Evolutionary conservation across 2,329 filamentous ascomycete species (phyloP).

Genomic region (Xylaria multiplex): DNA sequence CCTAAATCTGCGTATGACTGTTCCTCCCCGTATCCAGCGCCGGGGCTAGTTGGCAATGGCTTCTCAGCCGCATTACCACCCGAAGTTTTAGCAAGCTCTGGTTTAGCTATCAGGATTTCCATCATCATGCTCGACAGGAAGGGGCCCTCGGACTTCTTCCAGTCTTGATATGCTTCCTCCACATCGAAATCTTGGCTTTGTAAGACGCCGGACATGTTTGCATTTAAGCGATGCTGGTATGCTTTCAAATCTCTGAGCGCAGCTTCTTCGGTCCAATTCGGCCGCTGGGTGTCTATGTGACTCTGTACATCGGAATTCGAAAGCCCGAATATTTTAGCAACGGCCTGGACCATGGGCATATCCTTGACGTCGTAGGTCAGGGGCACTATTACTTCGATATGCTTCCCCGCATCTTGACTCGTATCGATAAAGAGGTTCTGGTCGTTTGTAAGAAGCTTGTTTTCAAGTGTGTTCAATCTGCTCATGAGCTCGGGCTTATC

Average conservation of each 20-base stretch:
- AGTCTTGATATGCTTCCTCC: constrained; percentile 86
- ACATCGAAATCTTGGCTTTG: constrained; percentile 87
- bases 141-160: constrained; percentile 89
- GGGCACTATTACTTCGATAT: constrained; percentile 83
- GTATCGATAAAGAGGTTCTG: constrained; percentile 80
- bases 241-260: constrained; percentile 91
- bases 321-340: constrained; percentile 86
- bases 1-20: constrained; percentile 64
- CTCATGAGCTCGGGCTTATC: constrained; percentile 86
- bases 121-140: constrained; percentile 94
- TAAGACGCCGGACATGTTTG: constrained; percentile 80
- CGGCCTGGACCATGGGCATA: constrained; percentile 91
- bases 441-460: constrained; percentile 92
- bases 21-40: constrained; percentile 60
- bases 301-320: constrained; percentile 82
- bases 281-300: constrained; percentile 84
- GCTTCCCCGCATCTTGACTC: constrained; percentile 68
- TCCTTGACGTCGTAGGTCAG: constrained; percentile 94
- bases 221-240: constrained; percentile 88
- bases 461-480: constrained; percentile 84
- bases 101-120: constrained; percentile 85
- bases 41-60: constrained; percentile 65
- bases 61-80: constrained; percentile 60
- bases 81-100: constrained; percentile 82
- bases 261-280: constrained; percentile 89